These are phyloP conservation scores for Butyriboletus appendiculatus DNA, from an alignment of 1,284 basidiomycete genomes.

Conservation along the genomic window DNA sequence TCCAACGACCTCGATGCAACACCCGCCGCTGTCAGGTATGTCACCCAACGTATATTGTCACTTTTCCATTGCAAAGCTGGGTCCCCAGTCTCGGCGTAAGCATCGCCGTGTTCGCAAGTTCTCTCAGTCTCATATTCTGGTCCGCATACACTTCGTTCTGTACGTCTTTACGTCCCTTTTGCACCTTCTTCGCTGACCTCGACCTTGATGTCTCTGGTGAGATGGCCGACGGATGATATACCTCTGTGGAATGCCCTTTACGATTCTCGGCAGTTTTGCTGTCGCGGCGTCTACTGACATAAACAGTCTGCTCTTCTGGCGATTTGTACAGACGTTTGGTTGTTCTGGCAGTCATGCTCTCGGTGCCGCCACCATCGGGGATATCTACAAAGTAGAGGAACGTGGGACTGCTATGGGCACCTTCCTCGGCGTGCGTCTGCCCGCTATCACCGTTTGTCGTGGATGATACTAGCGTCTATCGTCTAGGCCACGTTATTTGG, in stretches of 20 bases:
- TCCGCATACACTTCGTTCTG: slow-evolving; percentile 30
- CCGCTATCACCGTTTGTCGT: not conserved
- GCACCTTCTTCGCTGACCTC: not conserved
- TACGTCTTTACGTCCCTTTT: slow-evolving; percentile 13
- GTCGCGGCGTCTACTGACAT: slow-evolving; percentile 40
- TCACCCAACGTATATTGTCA: not conserved
- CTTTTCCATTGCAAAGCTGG: not conserved
- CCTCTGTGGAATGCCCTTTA: slow-evolving; percentile 47
- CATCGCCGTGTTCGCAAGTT: slow-evolving; percentile 26
- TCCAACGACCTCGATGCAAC: slow-evolving; percentile 42
- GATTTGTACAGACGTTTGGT: slow-evolving; percentile 51
- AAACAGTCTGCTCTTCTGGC: slow-evolving; percentile 42
- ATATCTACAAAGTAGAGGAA: slow-evolving; percentile 48
- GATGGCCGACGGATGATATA: slow-evolving; percentile 47
- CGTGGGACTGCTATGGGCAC: slow-evolving; percentile 50
- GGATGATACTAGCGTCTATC: not conserved
- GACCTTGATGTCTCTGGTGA: slow-evolving; percentile 7
- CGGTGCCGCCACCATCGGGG: slow-evolving; percentile 51
- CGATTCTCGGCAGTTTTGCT: slow-evolving; percentile 44
- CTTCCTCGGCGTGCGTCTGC: slow-evolving; percentile 42
- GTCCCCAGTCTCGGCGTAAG: slow-evolving; percentile 28
- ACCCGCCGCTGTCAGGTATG: slow-evolving; percentile 41
- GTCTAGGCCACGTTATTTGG: slow-evolving; percentile 45
- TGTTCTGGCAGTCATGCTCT: slow-evolving; percentile 41
- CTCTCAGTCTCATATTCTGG: slow-evolving; percentile 30